Evolutionary conservation across 2,329 filamentous ascomycete genomes (phyloP).

Genomic region (Ceratocystis huliohia): DNA sequence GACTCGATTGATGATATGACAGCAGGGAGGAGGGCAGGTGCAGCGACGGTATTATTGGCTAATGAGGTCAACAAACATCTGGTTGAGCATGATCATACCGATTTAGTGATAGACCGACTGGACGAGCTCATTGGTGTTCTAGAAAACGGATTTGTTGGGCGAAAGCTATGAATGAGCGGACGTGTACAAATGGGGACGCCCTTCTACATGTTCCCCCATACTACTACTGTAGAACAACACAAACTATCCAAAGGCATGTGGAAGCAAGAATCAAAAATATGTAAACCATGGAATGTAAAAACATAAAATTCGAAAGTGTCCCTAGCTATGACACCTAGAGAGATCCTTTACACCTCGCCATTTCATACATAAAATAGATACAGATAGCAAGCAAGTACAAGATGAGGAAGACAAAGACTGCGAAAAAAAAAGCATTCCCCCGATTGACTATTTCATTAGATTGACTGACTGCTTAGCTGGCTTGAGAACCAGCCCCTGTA

Average conservation of each 20-base stretch:
- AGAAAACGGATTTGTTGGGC: conserved; percentile 58
- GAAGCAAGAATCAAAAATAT: not conserved
- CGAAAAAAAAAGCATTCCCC: not conserved
- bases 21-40: conserved; percentile 68
- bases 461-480: not conserved
- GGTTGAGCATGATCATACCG: conserved; percentile 60
- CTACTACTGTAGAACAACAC: not conserved
- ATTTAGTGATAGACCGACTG: conserved; percentile 56
- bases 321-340: not conserved
- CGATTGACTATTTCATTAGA: not conserved
- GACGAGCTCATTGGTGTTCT: conserved; percentile 67
- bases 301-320: not conserved
- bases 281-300: not conserved
- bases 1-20: conserved; percentile 89
- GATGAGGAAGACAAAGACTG: conserved; percentile 10
- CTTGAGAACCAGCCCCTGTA: conserved; percentile 7
- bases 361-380: conserved; percentile 16
- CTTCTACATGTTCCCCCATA: not conserved
- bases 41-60: conserved; percentile 74
- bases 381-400: conserved; percentile 5
- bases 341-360: conserved; percentile 10
- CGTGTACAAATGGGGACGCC: not conserved
- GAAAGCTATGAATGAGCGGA: not conserved
- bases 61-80: conserved; percentile 69
- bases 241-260: not conserved